Base-by-base conservation (phyloP, 495 filamentous ascomycete species). In the Hypoxylon fragiforme region DNA sequence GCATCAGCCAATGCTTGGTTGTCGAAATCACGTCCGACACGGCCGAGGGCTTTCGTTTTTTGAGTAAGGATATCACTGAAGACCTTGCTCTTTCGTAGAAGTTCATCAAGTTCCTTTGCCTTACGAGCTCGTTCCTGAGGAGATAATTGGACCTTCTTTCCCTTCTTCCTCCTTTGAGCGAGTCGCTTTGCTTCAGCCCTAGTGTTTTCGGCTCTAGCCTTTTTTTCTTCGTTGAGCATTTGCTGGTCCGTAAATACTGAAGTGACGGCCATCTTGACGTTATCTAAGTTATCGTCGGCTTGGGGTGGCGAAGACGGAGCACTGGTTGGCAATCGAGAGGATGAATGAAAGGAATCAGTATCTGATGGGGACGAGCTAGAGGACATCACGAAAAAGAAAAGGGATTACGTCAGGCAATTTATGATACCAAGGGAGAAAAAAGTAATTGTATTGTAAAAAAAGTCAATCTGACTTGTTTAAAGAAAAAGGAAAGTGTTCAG, bases 1-100 rank as follows among this genome's bases (percentile, higher is more conserved):
- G 94, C 89, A 54, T 88, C 84, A 15, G 90, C 88, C 16, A 96
- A 71, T 7, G 70, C 71, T 62, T 78, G 77, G 41, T 76, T 77
- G 37, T 79, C 78, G 28, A 80, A 58, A 20, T 70, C 70, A 18
- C 76, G 80, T 3, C 80, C 80, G 1, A 81, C 77, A 16, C 78
- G 73, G 9, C 80, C 80, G 1, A 83, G 71, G 0, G 72, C 78
- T 35, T 78, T 69, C 0, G 80, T 83, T 62, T 81, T 83, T 54
- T 76, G 72, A 0, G 77, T 81, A 3, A 83, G 60, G 12, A 81
- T 79, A 35, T 78, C 72, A 40, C 76, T 77, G 40, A 81, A 83
- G 0, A 73, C 67, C 3, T 67, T 70, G 40, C 73, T 76, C 49
- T 77, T 70, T 3, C 64, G 68, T 20, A 83, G 65, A 15, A 83